Base-by-base conservation (phyloP, 2,329 filamentous ascomycete genomes). In the Exophiala bonariae region DNA sequence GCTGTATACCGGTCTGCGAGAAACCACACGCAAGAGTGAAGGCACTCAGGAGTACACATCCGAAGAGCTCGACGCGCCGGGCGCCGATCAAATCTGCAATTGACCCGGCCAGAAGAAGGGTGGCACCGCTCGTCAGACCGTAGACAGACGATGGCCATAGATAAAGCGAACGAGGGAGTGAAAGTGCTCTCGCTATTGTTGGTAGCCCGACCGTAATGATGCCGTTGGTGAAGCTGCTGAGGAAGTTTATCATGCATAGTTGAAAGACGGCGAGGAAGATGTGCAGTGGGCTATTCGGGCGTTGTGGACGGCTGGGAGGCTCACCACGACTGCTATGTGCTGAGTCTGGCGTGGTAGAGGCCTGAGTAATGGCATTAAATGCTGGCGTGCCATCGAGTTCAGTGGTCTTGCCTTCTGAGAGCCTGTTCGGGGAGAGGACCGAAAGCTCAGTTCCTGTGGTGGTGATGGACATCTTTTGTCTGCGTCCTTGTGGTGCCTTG, bases 71-170 rank as follows among this genome's bases (percentile, higher is more conserved):
- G 54, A 77, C 69, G 18, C 66, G 55, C 41, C 70, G 59, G 28
- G 68, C 69, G 0, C 77, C 77, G 5, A 79, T 64, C 0, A 75
- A 68, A 61, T 80, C 76, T 4, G 75, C 69, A 10, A 80, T 61
- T 2, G 77, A 73, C 3, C 77, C 77, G 3, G 70, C 67, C 1
- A 79, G 55, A 0, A 80, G 65, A 0, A 80, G 68, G 5, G 70
- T 72, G 30, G 72, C 74, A 33, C 73, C 75, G 36, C 69, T 69
- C 0, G 74, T 74, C n/a, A 79, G 56, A 10, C 61, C 59, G 41
- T 56, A 59, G 8, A 66, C 62, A 3, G 66, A 68, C 0, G 66
- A 58, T 4, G 71, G 61, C 47, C 59, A 64, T 49, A 41, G 55
- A 46, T 54, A 54, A 6, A 54, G 47, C 19, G 33, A 11, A 33